These are phyloP conservation scores for Diplotaxis tenuifolia DNA, from an alignment of 345 rosid species.

Conservation along the genomic window DNA sequence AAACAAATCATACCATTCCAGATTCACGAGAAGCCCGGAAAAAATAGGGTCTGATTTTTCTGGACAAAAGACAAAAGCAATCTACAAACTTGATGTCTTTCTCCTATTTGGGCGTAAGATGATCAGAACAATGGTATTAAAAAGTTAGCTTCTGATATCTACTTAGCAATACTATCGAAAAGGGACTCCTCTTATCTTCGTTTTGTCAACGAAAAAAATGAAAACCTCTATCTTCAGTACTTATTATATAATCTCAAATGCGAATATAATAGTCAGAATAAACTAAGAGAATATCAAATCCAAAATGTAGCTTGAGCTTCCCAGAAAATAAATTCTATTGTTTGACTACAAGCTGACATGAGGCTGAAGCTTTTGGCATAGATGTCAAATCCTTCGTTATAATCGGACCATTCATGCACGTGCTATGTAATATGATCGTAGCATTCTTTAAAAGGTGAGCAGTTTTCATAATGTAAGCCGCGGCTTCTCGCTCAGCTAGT, in stretches of 20 bases:
- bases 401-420: too few relatives aligned
- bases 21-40: too few relatives aligned
- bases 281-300: background rate
- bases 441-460: slow-evolving; percentile 11
- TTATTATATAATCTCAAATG: background rate
- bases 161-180: background rate
- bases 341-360: too few relatives aligned
- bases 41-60: too few relatives aligned
- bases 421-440: background rate
- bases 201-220: background rate
- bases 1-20: too few relatives aligned
- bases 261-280: background rate
- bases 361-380: too few relatives aligned
- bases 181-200: background rate
- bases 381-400: too few relatives aligned
- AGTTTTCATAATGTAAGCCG: background rate
- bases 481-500: background rate
- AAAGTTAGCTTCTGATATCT: background rate
- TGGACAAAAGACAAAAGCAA: background rate
- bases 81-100: background rate
- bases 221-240: background rate
- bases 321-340: too few relatives aligned
- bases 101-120: background rate
- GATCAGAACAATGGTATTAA: background rate
- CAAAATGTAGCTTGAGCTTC: background rate